Percentiles rank a stretch among this genome's conserved stretches.
Evolutionary conservation across 306 rosid genomes (phyloP).

Genomic region (Medicago ruthenica): DNA sequence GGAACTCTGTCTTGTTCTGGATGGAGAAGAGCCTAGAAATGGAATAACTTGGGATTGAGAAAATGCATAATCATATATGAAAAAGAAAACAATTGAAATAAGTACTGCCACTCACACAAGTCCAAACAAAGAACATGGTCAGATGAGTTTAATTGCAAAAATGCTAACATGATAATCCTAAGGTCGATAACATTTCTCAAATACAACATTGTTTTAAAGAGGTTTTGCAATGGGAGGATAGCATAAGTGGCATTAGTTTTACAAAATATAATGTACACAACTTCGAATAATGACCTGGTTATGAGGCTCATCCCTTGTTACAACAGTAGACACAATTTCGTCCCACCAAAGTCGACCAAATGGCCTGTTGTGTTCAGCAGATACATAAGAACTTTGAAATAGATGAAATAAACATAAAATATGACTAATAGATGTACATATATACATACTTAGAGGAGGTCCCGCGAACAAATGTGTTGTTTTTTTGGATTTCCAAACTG

Average conservation of each 20-base stretch:
- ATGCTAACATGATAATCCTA: constrained; percentile 7
- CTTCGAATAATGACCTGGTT: constrained; percentile 44
- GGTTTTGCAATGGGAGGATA: neutral
- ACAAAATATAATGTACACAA: neutral
- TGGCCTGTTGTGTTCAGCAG: neutral
- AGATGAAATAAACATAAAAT: neutral
- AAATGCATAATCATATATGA: neutral
- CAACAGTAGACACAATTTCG: constrained; percentile 53
- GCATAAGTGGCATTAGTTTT: neutral
- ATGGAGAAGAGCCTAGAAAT: constrained; percentile 48
- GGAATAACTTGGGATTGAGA: neutral
- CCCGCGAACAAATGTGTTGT: constrained; percentile 50
- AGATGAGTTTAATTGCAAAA: constrained; percentile 23
- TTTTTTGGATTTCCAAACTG: no score
- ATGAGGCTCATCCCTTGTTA: constrained; percentile 52
- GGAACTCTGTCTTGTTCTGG: constrained; percentile 71
- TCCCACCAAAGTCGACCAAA: constrained; percentile 61
- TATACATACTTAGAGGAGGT: constrained; percentile 47
- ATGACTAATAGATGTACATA: neutral
- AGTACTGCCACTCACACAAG: neutral
- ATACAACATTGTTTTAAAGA: neutral
- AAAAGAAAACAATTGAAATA: neutral
- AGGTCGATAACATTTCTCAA: neutral
- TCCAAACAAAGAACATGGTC: neutral
- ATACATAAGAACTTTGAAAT: neutral